phyloP scores from a whole-genome alignment of 257 asterid species.

The Salvia miltiorrhiza region DNA sequence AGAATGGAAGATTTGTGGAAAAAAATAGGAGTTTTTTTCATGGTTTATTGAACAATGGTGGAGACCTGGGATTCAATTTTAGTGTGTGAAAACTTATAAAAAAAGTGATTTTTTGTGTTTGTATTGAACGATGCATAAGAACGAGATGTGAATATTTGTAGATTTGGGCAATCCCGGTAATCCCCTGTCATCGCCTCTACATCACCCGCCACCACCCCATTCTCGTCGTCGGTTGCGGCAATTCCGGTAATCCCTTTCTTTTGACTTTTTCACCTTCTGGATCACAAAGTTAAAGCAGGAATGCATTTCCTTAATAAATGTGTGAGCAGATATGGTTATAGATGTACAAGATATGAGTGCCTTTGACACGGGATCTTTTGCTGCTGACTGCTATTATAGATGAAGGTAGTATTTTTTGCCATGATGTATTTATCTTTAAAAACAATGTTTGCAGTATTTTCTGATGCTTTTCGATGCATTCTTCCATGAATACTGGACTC shows the following conservation, averaged over 20 bases:
- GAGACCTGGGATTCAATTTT: too few relatives aligned
- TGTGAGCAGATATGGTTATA: slow-evolving; percentile 52
- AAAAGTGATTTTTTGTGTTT: too few relatives aligned
- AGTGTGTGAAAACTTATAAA: too few relatives aligned
- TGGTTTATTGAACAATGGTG: too few relatives aligned
- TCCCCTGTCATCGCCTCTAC: slow-evolving; percentile 66
- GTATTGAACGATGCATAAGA: too few relatives aligned
- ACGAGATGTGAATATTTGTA: too few relatives aligned
- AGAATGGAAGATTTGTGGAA: too few relatives aligned
- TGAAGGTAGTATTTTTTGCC: slow-evolving; percentile 46
- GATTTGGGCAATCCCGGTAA: too few relatives aligned
- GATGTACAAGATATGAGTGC: slow-evolving; percentile 71
- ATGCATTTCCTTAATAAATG: slow-evolving; percentile 26
- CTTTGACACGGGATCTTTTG: slow-evolving; percentile 44
- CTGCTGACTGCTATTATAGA: slow-evolving; percentile 66
- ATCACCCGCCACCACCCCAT: slow-evolving; percentile 45
- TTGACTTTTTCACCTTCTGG: neutral
- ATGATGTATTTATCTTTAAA: slow-evolving; percentile 1
- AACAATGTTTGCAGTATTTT: slow-evolving; percentile 15
- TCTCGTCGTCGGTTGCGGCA: slow-evolving; percentile 74
- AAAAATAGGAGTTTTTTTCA: too few relatives aligned
- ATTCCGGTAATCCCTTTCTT: slow-evolving; percentile 40
- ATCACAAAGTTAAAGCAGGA: slow-evolving; percentile 6
- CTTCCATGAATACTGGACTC: slow-evolving; percentile 76
- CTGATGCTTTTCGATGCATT: slow-evolving; percentile 35